Evolutionary conservation across 2,329 filamentous ascomycete genomes (phyloP), one percentile per base, ranked within the genome.

Genomic region (Rachicladosporium sp.): DNA sequence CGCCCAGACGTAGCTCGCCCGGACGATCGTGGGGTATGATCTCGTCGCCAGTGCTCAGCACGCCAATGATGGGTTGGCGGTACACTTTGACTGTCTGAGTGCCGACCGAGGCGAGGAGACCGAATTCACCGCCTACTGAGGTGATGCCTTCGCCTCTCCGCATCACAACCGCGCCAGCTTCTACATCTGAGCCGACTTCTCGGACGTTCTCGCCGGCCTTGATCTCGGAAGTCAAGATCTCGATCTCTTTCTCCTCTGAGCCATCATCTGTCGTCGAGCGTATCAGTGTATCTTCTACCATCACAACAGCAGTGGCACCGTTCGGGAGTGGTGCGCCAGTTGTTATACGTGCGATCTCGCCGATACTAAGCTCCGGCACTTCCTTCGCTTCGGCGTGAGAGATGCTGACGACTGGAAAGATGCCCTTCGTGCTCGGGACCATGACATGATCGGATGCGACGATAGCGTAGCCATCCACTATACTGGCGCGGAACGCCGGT

Each of bases 381-480:
- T 82, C 75, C 0, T 79, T 74, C 0, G 86, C 76, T 10, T 85
- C 75, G 8, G 91, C 91, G 56, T 95, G 87, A 0, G 87, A 93
- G 9, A 96, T 71, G 0, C 83, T 80, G 1, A 81, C 78, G 10
- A 98, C 89, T 1, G 89, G 87, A 54, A 91, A 96, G 1, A 80
- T 64, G 0, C 89, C 88, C 51, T 81, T 84, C 36, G 84, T 73
- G 36, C 72, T 76, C 1, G 57, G 56, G 31, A 76, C 68, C 53
- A 57, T 9, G 52, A 60, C 41, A 36, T 57, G 51, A 11, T 55
- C 48, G 0, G 52, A 52, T 3, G 76, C 80, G 30, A 88, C 77
- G 1, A 93, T 74, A 2, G 91, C 91, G 55, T 98, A 98, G 1
- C 91, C 91, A 59, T 98, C 91, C 1, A 98, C 91, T 31, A 95